phyloP scores from a whole-genome alignment of 2,329 filamentous ascomycete species.

The Aspergillus sp. region DNA sequence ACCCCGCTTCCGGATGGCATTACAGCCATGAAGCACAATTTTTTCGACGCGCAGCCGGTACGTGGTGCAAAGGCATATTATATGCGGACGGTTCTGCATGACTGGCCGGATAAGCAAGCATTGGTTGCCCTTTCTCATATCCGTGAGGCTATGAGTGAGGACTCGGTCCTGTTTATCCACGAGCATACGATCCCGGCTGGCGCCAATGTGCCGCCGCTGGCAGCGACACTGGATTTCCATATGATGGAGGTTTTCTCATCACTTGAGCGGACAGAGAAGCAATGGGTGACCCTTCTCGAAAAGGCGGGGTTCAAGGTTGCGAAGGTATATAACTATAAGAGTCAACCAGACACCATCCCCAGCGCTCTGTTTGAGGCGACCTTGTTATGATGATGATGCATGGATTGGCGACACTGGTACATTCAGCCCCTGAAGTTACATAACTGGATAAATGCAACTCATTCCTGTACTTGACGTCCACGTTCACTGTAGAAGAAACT shows the following conservation, averaged over 20 bases:
- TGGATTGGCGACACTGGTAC: too few relatives aligned
- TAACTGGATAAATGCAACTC: background rate
- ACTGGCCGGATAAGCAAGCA: constrained; percentile 27
- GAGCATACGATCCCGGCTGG: constrained; percentile 26
- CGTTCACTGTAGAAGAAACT: background rate
- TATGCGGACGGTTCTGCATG: constrained; percentile 27
- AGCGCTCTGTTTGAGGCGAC: constrained; percentile 7
- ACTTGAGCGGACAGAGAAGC: constrained; percentile 21
- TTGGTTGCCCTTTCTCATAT: constrained; percentile 18
- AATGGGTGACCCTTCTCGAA: constrained; percentile 23
- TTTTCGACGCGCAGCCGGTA: constrained; percentile 23
- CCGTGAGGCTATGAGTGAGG: constrained; percentile 22
- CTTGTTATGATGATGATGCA: background rate
- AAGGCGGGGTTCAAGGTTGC: constrained; percentile 17
- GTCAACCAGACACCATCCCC: background rate
- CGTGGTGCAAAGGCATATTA: constrained; percentile 27
- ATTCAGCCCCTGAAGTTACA: too few relatives aligned
- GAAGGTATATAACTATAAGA: constrained; percentile 1
- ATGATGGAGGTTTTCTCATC: constrained; percentile 23
- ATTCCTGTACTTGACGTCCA: background rate
- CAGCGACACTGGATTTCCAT: constrained; percentile 16
- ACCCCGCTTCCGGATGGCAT: constrained; percentile 17
- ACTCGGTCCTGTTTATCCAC: constrained; percentile 28
- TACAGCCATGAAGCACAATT: constrained; percentile 8
- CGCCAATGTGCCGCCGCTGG: constrained; percentile 4